Base-by-base conservation (phyloP, 768 basidiomycete species). In the Fibroporia radiculosa region DNA sequence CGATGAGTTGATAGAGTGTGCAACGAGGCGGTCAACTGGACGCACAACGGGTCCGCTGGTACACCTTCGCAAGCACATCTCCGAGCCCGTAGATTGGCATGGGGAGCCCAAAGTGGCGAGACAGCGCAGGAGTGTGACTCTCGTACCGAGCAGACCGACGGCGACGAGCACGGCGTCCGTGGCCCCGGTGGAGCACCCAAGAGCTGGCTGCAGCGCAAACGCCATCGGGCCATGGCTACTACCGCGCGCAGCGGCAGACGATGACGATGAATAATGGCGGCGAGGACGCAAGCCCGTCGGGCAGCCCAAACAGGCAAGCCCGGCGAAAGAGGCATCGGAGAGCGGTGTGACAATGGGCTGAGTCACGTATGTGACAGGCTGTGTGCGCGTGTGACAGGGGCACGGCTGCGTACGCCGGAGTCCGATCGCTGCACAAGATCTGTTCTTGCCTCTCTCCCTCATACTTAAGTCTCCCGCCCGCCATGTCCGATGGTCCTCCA, bases 401-500 rank as follows among this genome's bases (percentile, higher is more conserved):
- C n/a, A n/a, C 29, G n/a, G 29, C 29, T 31, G 29, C n/a, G 29
- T 31, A n/a, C n/a, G 10, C 29, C 29, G 29, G 29, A 10, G 29
- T 31, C 29, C 29, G 29, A 31, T n/a, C n/a, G n/a, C 52, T 40
- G 26, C 16, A 31, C 24, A 13, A 50, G 49, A 54, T 49, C 52
- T 49, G 44, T 43, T 48, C 45, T 45, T 40, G 39, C 23, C 63
- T 56, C 40, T 40, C 48, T 42, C 49, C 44, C 45, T 48, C 47
- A 73, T 74, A 47, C 37, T 27, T 37, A 18, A 41, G 40, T 27
- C n/a, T n/a, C n/a, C n/a, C n/a, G 14, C 44, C 45, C 71, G 70
- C 70, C 56, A 75, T 74, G 61, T 65, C 69, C 49, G 73, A 80
- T 62, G 72, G 75, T 41, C 56, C 65, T 48, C 60, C 68, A 40